Conservation (phyloP, 352 stramenopile genomes). For the Pythium folliculosum region DNA sequence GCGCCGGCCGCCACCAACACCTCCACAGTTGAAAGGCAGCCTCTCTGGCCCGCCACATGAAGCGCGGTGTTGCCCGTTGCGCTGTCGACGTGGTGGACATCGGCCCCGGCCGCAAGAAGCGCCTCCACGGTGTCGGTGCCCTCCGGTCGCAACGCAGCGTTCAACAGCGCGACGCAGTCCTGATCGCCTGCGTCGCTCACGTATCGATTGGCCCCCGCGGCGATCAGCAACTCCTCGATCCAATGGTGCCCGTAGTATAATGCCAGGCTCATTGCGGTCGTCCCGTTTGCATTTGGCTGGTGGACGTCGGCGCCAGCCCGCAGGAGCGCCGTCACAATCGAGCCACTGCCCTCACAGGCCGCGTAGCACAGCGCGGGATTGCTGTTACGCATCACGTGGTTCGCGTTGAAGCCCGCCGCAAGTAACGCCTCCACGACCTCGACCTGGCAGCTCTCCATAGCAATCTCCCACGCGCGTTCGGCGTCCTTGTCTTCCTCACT, state of each 20-base stretch:
- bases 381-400: not conserved
- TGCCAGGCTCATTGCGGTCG: not conserved
- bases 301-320: not conserved
- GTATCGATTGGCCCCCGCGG: not conserved
- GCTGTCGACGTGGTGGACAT: not conserved
- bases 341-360: not conserved
- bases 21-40: not conserved
- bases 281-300: not conserved
- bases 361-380: not conserved
- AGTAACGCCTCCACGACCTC: conserved; percentile 1
- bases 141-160: not conserved
- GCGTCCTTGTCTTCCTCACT: not conserved
- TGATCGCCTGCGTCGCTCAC: not conserved
- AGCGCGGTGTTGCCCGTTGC: not conserved
- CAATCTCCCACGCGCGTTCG: not conserved
- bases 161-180: not conserved
- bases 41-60: not conserved
- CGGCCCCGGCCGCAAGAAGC: not conserved
- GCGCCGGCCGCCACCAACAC: not conserved
- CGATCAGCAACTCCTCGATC: not conserved
- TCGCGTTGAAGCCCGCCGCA: not conserved
- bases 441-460: not conserved
- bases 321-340: not conserved
- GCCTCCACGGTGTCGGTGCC: not conserved
- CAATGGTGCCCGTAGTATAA: not conserved